phyloP scores from a whole-genome alignment of 495 filamentous ascomycete species.

The Aspergillus panamensis region DNA sequence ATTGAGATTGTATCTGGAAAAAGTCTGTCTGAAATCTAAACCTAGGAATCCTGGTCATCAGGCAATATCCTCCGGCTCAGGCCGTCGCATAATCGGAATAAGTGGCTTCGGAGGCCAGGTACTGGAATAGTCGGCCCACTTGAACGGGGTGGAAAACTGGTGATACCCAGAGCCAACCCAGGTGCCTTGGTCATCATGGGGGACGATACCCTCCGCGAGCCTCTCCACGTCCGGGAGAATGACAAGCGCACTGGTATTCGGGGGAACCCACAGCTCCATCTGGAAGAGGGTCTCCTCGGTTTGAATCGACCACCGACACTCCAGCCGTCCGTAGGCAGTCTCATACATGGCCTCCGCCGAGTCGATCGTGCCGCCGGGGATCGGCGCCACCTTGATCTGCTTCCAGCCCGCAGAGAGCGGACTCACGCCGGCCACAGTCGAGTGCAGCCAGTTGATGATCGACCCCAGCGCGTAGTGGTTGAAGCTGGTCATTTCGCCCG shows the following conservation, averaged over 20 bases:
- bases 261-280: no score
- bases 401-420: constrained; percentile 29
- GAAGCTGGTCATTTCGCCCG: constrained; percentile 54
- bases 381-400: constrained; percentile 22
- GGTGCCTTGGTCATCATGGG: no score
- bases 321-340: constrained; percentile 27
- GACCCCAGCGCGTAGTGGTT: constrained; percentile 51
- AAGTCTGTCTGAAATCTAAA: no score
- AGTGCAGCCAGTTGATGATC: constrained; percentile 35
- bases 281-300: not conserved
- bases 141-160: no score
- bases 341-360: constrained; percentile 26
- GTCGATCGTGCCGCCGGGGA: constrained; percentile 26
- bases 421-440: constrained; percentile 27
- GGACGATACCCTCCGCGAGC: no score
- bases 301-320: constrained; percentile 26
- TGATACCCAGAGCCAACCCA: no score
- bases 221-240: no score
- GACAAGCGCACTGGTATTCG: no score
- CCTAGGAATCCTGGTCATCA: not conserved
- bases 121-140: not conserved
- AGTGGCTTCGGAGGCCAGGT: no score
- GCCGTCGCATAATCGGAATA: no score
- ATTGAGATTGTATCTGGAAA: no score
- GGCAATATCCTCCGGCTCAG: constrained; percentile 13